Conservation (phyloP, 768 basidiomycete species). For the Lactarius psammicola region DNA sequence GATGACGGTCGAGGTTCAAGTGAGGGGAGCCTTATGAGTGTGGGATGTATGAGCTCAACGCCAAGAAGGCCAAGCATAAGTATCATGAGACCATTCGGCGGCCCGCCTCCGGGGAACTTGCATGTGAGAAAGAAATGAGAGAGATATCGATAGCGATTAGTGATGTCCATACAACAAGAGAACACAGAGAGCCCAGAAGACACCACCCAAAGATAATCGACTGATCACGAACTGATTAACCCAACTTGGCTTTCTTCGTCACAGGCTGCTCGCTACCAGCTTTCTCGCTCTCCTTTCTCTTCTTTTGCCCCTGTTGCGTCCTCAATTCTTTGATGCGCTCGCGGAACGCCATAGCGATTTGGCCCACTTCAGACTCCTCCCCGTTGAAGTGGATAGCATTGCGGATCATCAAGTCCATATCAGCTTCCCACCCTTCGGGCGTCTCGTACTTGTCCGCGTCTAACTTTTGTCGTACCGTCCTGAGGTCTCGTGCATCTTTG, state of each 20-base stretch:
- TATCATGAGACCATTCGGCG: neutral
- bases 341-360: slow-evolving; percentile 50
- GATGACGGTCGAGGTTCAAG: neutral
- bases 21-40: neutral
- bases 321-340: slow-evolving; percentile 56
- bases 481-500: slow-evolving; percentile 84
- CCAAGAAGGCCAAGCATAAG: slow-evolving; percentile 1
- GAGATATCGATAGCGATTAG: neutral
- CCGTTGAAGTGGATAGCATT: slow-evolving; percentile 93
- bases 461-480: slow-evolving; percentile 76
- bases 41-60: slow-evolving; percentile 2
- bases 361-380: slow-evolving; percentile 72
- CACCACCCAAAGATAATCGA: neutral
- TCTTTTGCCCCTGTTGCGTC: slow-evolving; percentile 51
- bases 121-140: neutral
- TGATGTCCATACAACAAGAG: neutral
- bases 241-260: slow-evolving; percentile 64
- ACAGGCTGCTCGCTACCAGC: slow-evolving; percentile 53
- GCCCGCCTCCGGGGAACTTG: neutral
- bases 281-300: slow-evolving; percentile 73
- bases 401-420: slow-evolving; percentile 81
- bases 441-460: slow-evolving; percentile 81
- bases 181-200: neutral
- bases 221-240: slow-evolving; percentile 37
- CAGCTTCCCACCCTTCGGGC: slow-evolving; percentile 75